Evolutionary conservation across 345 rosid species (phyloP).

Genomic region (Sisymbrium altissimum): DNA sequence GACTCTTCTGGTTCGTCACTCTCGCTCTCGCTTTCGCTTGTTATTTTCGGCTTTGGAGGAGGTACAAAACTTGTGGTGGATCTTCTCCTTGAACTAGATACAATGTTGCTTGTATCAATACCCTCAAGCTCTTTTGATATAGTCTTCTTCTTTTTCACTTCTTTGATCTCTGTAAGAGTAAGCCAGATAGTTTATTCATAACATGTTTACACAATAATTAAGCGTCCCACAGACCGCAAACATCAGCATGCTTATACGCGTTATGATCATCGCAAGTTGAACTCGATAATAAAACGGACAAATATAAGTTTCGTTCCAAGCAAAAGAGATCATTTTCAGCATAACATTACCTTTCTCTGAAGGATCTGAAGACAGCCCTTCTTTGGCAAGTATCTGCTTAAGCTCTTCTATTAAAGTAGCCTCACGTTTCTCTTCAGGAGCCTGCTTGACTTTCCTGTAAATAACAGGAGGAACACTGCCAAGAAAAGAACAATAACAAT

Average conservation of each 20-base stretch:
- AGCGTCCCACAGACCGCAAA: neutral
- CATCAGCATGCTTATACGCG: neutral
- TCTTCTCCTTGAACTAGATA: constrained; percentile 78
- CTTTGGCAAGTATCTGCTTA: constrained; percentile 77
- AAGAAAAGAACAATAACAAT: neutral
- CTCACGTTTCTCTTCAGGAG: constrained; percentile 77
- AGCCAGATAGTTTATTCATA: neutral
- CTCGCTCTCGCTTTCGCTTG: constrained; percentile 38
- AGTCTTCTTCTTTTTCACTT: constrained; percentile 62
- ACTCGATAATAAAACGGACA: neutral
- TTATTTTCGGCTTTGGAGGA: constrained; percentile 70
- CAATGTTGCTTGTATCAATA: constrained; percentile 79
- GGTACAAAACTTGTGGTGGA: constrained; percentile 55
- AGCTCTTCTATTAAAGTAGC: constrained; percentile 72
- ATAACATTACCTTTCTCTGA: constrained; percentile 62
- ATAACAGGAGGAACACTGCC: constrained; percentile 72
- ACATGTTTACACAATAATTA: neutral
- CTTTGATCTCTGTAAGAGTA: constrained; percentile 71
- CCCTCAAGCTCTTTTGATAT: constrained; percentile 87
- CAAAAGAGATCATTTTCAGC: neutral
- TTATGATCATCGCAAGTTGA: neutral
- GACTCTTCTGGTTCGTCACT: constrained; percentile 40
- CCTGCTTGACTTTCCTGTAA: constrained; percentile 87
- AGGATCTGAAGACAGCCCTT: constrained; percentile 81
- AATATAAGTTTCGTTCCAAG: neutral